phyloP scores from a whole-genome alignment of 495 filamentous ascomycete species.

The Penicillium ochrochloron region DNA sequence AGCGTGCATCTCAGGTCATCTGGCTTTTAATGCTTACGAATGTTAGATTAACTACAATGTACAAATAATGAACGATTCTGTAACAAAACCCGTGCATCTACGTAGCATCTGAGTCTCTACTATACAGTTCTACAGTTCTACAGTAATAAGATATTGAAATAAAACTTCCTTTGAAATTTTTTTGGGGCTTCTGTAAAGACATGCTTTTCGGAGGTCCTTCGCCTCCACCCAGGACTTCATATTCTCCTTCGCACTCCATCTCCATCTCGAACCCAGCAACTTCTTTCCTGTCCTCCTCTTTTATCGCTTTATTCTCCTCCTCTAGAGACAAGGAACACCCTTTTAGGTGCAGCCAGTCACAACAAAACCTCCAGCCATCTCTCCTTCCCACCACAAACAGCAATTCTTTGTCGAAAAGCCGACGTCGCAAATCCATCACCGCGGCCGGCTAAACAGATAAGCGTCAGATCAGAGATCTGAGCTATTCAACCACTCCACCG shows the following conservation, averaged over 20 bases:
- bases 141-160: slow-evolving; percentile 2
- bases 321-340: slow-evolving; percentile 12
- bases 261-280: not conserved
- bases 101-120: too few relatives aligned
- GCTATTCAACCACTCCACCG: not conserved
- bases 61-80: not conserved
- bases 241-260: not conserved
- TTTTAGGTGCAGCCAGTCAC: not conserved
- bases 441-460: not conserved
- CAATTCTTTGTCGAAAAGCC: not conserved
- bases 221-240: slow-evolving; percentile 8
- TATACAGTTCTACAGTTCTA: too few relatives aligned
- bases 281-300: not conserved
- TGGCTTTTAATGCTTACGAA: too few relatives aligned
- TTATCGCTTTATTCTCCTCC: not conserved
- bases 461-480: not conserved
- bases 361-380: not conserved
- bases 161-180: slow-evolving; percentile 36
- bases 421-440: not conserved
- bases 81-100: not conserved
- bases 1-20: not conserved
- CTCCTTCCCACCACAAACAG: not conserved
- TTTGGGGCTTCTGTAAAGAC: slow-evolving; percentile 35
- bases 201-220: slow-evolving; percentile 33
- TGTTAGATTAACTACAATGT: not conserved